These are phyloP conservation scores for Cupressus sempervirens DNA, from an alignment of 75 land plant species.

Conservation along the genomic window DNA sequence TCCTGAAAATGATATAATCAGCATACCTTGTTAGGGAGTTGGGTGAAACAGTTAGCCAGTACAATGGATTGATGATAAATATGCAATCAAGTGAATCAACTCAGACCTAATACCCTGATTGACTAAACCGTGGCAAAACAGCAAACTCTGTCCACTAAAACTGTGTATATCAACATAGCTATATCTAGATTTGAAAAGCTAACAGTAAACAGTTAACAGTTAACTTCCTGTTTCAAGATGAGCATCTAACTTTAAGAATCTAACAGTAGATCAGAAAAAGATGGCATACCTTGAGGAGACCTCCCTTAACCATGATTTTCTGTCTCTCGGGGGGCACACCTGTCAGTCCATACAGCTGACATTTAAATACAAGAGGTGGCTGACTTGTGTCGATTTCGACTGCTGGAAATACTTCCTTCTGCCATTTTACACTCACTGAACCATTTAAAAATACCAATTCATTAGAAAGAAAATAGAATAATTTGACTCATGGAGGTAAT, in stretches of 20 bases:
- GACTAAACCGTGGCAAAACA: not conserved
- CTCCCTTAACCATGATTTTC: slow-evolving; percentile 97
- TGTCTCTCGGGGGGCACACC: slow-evolving; percentile 98
- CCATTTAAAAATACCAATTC: not conserved
- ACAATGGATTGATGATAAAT: not conserved
- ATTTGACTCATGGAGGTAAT: not conserved
- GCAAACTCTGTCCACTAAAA: not conserved
- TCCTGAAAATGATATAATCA: slow-evolving; percentile 37
- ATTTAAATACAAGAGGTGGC: slow-evolving; percentile 87
- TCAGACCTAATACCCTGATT: not conserved
- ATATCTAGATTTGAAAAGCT: not conserved
- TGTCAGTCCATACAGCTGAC: slow-evolving; percentile 88
- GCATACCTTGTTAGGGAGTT: not conserved
- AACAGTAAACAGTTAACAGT: not conserved
- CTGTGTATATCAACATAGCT: not conserved
- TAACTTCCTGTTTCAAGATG: not conserved
- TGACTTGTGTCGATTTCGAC: slow-evolving; percentile 94
- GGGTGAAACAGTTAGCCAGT: not conserved
- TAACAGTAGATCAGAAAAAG: not conserved
- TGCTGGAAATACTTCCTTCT: slow-evolving; percentile 75
- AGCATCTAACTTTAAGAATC: not conserved
- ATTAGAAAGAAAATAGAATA: not conserved
- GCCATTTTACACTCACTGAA: slow-evolving; percentile 98
- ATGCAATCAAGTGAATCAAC: not conserved
- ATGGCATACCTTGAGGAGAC: slow-evolving; percentile 72